Percentiles rank a stretch among this genome's conserved stretches.
These are phyloP conservation scores for Corymbia calophylla DNA, from an alignment of 441 rosid genomes.

Conservation along the genomic window DNA sequence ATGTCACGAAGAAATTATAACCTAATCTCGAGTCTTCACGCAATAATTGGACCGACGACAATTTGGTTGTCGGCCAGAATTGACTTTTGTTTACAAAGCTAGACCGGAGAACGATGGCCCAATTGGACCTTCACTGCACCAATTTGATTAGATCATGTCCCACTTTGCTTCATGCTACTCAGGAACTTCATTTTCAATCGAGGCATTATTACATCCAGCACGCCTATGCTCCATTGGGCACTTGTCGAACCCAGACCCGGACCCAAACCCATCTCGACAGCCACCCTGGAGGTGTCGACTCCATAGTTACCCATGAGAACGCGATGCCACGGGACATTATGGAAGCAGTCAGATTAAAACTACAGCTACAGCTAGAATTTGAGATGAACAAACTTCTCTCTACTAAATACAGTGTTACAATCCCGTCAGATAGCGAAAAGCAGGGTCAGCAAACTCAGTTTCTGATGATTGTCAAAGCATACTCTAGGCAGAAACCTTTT, in stretches of 20 bases:
- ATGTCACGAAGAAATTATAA: neutral
- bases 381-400: neutral
- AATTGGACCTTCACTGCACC: neutral
- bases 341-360: neutral
- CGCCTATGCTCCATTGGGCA: neutral
- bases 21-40: neutral
- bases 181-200: neutral
- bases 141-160: neutral
- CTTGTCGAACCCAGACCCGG: neutral
- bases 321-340: neutral
- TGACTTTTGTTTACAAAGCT: neutral
- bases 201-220: neutral
- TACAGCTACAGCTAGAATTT: neutral
- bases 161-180: neutral
- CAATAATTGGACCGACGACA: neutral
- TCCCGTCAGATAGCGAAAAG: neutral
- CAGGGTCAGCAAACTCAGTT: neutral
- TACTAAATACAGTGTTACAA: neutral
- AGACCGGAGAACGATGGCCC: neutral
- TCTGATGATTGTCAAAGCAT: neutral
- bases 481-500: neutral
- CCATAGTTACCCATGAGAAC: neutral
- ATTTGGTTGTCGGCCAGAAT: neutral
- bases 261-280: neutral
- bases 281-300: neutral